phyloP scores from a whole-genome alignment of 1,284 basidiomycete genomes.

The Pisolithus thermaeus region DNA sequence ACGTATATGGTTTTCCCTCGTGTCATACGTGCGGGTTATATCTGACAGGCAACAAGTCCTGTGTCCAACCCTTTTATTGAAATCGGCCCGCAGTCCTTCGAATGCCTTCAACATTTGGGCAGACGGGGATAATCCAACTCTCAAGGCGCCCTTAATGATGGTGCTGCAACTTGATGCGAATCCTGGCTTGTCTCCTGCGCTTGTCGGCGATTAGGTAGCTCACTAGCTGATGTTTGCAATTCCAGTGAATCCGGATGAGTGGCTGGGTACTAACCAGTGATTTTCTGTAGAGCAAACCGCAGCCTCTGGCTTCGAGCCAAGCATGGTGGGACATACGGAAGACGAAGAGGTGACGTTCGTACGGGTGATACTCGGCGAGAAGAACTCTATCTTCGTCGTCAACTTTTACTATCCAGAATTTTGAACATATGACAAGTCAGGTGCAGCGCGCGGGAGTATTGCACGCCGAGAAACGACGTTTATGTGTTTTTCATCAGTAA shows the following conservation, averaged over 20 bases:
- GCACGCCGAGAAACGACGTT: conserved; percentile 40
- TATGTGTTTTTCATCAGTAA: conserved; percentile 46
- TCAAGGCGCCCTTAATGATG: conserved; percentile 2
- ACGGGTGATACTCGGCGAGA: conserved; percentile 40
- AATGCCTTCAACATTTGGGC: too few species aligned
- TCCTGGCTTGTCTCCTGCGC: conserved; percentile 30
- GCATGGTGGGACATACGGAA: conserved; percentile 48
- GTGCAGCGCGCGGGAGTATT: neutral
- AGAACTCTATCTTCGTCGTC: conserved; percentile 39
- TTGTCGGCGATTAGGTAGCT: conserved; percentile 47
- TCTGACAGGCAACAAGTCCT: too few species aligned
- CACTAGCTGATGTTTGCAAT: conserved; percentile 25
- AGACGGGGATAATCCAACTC: neutral
- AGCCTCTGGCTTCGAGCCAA: conserved; percentile 41
- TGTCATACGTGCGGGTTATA: too few species aligned
- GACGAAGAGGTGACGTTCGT: conserved; percentile 43
- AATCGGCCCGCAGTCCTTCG: too few species aligned
- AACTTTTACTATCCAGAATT: conserved; percentile 37
- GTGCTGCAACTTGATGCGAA: conserved; percentile 24
- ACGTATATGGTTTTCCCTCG: conserved; percentile 22
- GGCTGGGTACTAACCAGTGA: conserved; percentile 35
- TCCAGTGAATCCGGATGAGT: neutral
- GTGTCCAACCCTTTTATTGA: too few species aligned
- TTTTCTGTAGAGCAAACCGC: conserved; percentile 35
- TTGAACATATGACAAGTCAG: conserved; percentile 6